A percentile compares a stretch with the other conserved stretches of the same genome.
Evolutionary conservation across 345 rosid genomes (phyloP).

Genomic region (Garcia nutans): DNA sequence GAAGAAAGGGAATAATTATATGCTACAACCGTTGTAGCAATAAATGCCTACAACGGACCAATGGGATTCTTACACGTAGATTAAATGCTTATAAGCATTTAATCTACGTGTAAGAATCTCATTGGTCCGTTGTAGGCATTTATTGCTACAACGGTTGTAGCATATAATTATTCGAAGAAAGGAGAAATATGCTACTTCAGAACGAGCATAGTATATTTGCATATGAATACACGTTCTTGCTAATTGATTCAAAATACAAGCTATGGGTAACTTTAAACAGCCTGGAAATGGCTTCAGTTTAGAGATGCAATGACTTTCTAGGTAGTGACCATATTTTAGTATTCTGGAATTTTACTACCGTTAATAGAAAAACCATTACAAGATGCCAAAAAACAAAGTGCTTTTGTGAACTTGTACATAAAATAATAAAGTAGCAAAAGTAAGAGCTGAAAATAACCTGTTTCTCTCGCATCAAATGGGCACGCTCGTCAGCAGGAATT

Average conservation of each 20-base stretch:
- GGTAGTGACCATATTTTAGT: neutral
- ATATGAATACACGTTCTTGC: neutral
- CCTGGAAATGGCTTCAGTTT: neutral
- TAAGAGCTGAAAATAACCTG: slow-evolving; percentile 47
- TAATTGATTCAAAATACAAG: neutral
- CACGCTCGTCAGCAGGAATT: slow-evolving; percentile 82
- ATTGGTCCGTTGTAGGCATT: no score
- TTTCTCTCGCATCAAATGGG: slow-evolving; percentile 83
- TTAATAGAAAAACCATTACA: neutral
- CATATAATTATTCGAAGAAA: no score
- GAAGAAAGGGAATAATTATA: no score
- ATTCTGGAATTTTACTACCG: neutral
- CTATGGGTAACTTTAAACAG: neutral
- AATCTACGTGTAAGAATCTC: no score
- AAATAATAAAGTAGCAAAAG: neutral
- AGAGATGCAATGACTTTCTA: neutral
- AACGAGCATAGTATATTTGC: neutral
- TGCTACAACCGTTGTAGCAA: no score
- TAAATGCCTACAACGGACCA: no score
- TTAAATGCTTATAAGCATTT: no score
- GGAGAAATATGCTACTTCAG: neutral
- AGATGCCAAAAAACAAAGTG: neutral
- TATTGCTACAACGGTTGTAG: no score
- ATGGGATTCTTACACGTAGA: no score
- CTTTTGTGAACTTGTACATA: no score